phyloP scores from a whole-genome alignment of 208 protist genomes.

The Strigomonas culicis region DNA sequence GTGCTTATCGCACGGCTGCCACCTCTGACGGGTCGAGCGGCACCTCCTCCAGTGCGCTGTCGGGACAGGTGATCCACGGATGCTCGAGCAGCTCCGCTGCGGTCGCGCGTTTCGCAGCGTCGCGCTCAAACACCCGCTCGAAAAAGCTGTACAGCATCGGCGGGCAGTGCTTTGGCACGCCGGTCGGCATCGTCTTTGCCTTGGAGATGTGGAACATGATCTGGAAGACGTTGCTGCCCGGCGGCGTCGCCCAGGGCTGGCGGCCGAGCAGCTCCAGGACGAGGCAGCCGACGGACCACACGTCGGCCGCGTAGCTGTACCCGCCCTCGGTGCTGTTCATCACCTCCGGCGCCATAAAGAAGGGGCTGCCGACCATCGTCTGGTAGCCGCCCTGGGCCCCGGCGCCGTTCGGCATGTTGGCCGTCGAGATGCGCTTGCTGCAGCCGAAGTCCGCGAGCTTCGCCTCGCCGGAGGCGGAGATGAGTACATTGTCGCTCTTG shows the following conservation, averaged over 20 bases:
- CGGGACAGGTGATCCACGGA: slow-evolving; percentile 73
- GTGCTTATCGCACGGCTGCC: too few relatives aligned
- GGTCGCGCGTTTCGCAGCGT: slow-evolving; percentile 48
- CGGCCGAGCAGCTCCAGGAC: slow-evolving; percentile 85
- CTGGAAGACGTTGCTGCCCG: slow-evolving; percentile 66
- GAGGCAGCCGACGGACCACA: slow-evolving; percentile 88
- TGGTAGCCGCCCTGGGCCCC: slow-evolving; percentile 29
- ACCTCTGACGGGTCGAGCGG: too few relatives aligned
- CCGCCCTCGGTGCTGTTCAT: slow-evolving; percentile 28
- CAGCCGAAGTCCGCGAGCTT: slow-evolving; percentile 96
- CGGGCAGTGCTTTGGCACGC: slow-evolving; percentile 65
- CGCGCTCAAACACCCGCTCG: slow-evolving; percentile 61
- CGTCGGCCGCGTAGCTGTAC: slow-evolving; percentile 75
- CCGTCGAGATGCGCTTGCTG: slow-evolving; percentile 79
- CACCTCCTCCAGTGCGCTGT: slow-evolving; percentile 69
- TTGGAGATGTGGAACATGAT: slow-evolving; percentile 78
- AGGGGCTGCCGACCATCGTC: slow-evolving; percentile 78
- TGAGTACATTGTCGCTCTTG: slow-evolving; percentile 92
- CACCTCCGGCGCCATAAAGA: slow-evolving; percentile 92
- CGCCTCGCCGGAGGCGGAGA: slow-evolving; percentile 79
- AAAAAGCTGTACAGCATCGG: slow-evolving; percentile 57
- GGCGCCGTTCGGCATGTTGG: slow-evolving; percentile 14
- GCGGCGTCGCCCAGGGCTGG: slow-evolving; percentile 45
- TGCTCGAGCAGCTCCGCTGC: slow-evolving; percentile 68
- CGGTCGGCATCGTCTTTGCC: slow-evolving; percentile 63